A percentile compares a stretch with the other conserved stretches of the same genome.
Conservation (phyloP, 805 yeast species). For the Saccharomyces jurei region DNA sequence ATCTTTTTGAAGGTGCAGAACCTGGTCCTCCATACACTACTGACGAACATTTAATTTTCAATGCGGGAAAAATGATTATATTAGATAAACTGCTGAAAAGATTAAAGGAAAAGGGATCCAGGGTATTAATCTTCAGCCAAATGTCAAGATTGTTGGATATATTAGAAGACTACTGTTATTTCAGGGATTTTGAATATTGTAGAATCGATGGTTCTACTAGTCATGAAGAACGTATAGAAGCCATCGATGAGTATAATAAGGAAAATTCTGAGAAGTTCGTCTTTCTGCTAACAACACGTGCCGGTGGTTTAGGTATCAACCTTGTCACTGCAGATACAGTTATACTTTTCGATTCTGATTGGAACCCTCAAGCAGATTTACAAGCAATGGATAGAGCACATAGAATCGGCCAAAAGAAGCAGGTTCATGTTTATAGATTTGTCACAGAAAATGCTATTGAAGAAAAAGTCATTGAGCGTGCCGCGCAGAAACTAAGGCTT, state of each 20-base stretch:
- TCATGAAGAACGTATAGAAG: slow-evolving; percentile 85
- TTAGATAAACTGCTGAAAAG: slow-evolving; percentile 74
- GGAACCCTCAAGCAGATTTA: slow-evolving; percentile 97
- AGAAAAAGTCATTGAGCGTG: slow-evolving; percentile 90
- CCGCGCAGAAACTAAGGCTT: slow-evolving; percentile 83
- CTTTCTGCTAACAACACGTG: slow-evolving; percentile 84
- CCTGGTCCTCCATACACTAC: slow-evolving; percentile 97
- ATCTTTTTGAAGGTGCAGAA: slow-evolving; percentile 93
- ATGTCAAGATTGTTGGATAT: slow-evolving; percentile 88
- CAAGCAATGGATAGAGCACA: slow-evolving; percentile 99
- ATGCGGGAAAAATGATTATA: slow-evolving; percentile 84
- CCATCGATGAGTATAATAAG: slow-evolving; percentile 83
- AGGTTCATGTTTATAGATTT: slow-evolving; percentile 82
- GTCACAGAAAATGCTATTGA: slow-evolving; percentile 94
- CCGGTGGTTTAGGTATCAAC: slow-evolving; percentile 94
- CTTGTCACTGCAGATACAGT: slow-evolving; percentile 88
- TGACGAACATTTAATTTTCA: slow-evolving; percentile 84
- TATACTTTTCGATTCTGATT: slow-evolving; percentile 81
- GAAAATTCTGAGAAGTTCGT: slow-evolving; percentile 77
- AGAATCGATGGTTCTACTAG: slow-evolving; percentile 91
- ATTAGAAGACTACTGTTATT: slow-evolving; percentile 81
- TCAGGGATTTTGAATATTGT: slow-evolving; percentile 78
- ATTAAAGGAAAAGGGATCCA: slow-evolving; percentile 66
- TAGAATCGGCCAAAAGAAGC: slow-evolving; percentile 94
- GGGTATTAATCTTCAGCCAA: slow-evolving; percentile 87